These are phyloP conservation scores for Fusarium anguioides DNA, from an alignment of 2,329 filamentous ascomycete genomes.

Conservation along the genomic window DNA sequence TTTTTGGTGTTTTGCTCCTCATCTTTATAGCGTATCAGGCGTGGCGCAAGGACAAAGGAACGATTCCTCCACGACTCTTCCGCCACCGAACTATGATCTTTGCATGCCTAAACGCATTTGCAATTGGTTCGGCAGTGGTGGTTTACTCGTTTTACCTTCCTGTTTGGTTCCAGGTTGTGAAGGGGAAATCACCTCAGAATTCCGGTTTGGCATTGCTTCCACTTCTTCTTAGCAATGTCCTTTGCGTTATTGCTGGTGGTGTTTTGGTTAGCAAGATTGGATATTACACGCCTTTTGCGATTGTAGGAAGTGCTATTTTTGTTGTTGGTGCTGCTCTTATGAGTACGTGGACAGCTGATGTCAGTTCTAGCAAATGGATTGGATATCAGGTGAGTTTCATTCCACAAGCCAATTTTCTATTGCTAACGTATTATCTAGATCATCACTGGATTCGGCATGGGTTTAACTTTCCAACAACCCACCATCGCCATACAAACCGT, in stretches of 20 bases:
- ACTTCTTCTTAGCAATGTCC: not conserved
- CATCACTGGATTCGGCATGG: conserved; percentile 13
- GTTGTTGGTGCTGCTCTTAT: conserved; percentile 7
- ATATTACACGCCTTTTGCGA: conserved; percentile 15
- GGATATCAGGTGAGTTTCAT: conserved; percentile 15
- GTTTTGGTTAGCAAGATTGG: conserved; percentile 8
- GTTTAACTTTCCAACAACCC: conserved; percentile 5
- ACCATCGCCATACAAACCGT: conserved; percentile 15
- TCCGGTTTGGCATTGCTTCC: conserved; percentile 19
- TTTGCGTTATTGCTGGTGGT: conserved; percentile 15
- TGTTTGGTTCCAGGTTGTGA: conserved; percentile 24
- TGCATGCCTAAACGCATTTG: not conserved
- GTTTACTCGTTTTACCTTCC: conserved; percentile 22
- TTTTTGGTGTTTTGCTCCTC: not conserved
- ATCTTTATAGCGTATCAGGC: conserved; percentile 6
- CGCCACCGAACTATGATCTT: conserved; percentile 1
- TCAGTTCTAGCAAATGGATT: not conserved
- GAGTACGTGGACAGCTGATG: conserved; percentile 12
- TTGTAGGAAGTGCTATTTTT: not conserved
- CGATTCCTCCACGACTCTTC: conserved; percentile 2
- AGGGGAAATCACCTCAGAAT: not conserved
- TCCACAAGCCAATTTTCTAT: fast-evolving
- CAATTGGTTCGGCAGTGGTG: not conserved
- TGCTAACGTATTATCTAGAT: conserved; percentile 1
- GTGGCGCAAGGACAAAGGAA: conserved; percentile 17